Base-by-base conservation (phyloP, 2,329 filamentous ascomycete genomes). In the Ceratocystis eucalypticola region DNA sequence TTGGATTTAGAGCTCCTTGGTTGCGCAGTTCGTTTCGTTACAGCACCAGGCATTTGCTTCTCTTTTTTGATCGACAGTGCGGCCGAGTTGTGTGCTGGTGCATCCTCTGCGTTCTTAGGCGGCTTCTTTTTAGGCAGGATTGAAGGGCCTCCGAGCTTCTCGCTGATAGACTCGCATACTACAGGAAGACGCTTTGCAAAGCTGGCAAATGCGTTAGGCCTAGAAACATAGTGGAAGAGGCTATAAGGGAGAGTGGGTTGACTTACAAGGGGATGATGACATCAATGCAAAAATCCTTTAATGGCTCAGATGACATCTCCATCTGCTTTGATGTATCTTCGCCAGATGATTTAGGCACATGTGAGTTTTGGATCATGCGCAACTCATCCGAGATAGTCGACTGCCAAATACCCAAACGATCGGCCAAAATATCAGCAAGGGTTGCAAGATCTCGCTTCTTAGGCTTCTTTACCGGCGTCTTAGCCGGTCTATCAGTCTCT, bases 371-470 rank as follows among this genome's bases (percentile, higher is more conserved):
- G 17, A 81, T 71, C 15, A 82, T 72, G 46, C 78, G 76, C 67
- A 81, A 74, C 65, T 84, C 82, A 69, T 88, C 83, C 25, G 84
- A 76, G 45, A 85, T 84, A 6, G 89, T 86, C 2, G 88, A 90
- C 72, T 92, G 88, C 89, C 89, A 93, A 68, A 94, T 94, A 71
- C 87, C 90, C 28, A 94, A 77, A 61, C 88, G 85, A 74, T 94
- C 89, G 6, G 89, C 83, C 64, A 91, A 82, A 0, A 91, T 78
- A 71, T 93, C 89, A 3, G 91, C 77, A 22, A 89, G 78, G 6
- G 85, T 76, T 0, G 81, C 80, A 5, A 89, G 76, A 70, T 91
- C 85, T 69, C 87, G 82, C 66, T 83, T 83, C 73, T 76, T 83
- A 45, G 80, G 75, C 70, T 87, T 88, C 74, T 83, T 86, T 3